A percentile compares a stretch with the other conserved stretches of the same genome.
Conservation (phyloP, 1,284 basidiomycete species). For the Ceratobasidium sp. region DNA sequence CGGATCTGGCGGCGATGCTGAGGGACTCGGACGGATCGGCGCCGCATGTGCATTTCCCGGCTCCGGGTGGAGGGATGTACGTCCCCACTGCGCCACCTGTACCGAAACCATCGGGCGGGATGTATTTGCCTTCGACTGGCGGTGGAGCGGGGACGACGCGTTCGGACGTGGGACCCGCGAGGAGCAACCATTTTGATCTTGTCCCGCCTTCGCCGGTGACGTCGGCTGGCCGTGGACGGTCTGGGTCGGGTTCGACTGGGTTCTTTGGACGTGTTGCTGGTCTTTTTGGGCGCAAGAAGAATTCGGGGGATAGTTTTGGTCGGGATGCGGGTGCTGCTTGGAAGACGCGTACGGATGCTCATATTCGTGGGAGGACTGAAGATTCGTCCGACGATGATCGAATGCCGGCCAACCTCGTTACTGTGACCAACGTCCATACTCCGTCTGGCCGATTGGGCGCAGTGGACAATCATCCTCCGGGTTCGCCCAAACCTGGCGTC, state of each 20-base stretch:
- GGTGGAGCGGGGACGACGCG: slow-evolving; percentile 3
- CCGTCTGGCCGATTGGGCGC: slow-evolving; percentile 8
- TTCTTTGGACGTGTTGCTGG: slow-evolving; percentile 36
- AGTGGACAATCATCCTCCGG: slow-evolving; percentile 27
- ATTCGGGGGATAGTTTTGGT: slow-evolving; percentile 4
- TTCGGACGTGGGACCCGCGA: slow-evolving; percentile 24
- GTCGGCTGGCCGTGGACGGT: not conserved
- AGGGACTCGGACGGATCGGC: slow-evolving; percentile 15
- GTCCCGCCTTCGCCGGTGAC: slow-evolving; percentile 7
- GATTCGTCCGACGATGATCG: slow-evolving; percentile 36
- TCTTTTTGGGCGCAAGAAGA: slow-evolving; percentile 35
- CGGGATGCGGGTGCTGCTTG: not conserved
- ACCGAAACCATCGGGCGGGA: not conserved
- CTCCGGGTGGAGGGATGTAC: slow-evolving; percentile 9
- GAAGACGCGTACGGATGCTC: slow-evolving; percentile 16
- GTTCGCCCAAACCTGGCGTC: not conserved
- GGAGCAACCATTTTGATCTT: slow-evolving; percentile 19
- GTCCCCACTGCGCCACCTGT: slow-evolving; percentile 15
- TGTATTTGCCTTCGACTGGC: slow-evolving; percentile 25
- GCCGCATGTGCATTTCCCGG: slow-evolving; percentile 32
- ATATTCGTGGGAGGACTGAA: not conserved
- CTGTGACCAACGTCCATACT: slow-evolving; percentile 15
- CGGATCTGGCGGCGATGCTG: slow-evolving; percentile 24
- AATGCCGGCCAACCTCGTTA: slow-evolving; percentile 1
- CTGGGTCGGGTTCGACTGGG: slow-evolving; percentile 16